Base-by-base conservation (phyloP, 2,329 filamentous ascomycete genomes). In the Aspergillus sclerotialis region DNA sequence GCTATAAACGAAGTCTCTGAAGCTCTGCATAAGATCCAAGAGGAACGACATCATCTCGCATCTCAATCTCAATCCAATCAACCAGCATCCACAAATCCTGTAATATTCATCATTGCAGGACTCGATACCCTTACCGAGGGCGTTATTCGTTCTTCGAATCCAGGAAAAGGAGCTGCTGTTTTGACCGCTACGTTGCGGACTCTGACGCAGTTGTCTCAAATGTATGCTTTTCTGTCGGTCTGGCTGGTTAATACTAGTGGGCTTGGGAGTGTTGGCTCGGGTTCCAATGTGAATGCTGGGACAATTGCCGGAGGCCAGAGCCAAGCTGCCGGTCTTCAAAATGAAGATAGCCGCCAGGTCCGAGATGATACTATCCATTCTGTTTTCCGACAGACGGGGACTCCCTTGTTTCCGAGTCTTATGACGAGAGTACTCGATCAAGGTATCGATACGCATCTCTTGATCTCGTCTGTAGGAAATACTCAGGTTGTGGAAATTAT, bases 371-470 rank as follows among this genome's bases (percentile, higher is more conserved):
- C 43, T 2, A 37, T 57, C 9, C 38, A 52, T 24, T 60, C 55
- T 2, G 41, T 53, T 11, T 60, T 59, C 15, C 42, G 42, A 30
- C 28, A 25, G 25, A 37, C 42, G 12, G 42, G 39, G 15, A 28
- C 35, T 12, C 19, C 43, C 5, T 19, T 56, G 34, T 40, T 58
- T 17, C 48, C 52, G 5, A 61, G 47, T 23, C 39, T 61, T 6
- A 39, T 64, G 13, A 53, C 57, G 44, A 53, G 50, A 29, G 56
- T 56, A 2, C 23, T 65, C 11, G 61, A 64, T 33, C 57, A 62
- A 33, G 60, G 60, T 0, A 55, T 62, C 26, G 63, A 66, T 48
- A 49, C 46, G 1, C 62, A 66, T 48, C 33, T 66, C 1, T 40
- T 65, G 11, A 32, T 63, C 15, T 61, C 61, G 12, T 44, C 41